Conservation (phyloP, 2,329 filamentous ascomycete species). For the Alternaria incomplexa region DNA sequence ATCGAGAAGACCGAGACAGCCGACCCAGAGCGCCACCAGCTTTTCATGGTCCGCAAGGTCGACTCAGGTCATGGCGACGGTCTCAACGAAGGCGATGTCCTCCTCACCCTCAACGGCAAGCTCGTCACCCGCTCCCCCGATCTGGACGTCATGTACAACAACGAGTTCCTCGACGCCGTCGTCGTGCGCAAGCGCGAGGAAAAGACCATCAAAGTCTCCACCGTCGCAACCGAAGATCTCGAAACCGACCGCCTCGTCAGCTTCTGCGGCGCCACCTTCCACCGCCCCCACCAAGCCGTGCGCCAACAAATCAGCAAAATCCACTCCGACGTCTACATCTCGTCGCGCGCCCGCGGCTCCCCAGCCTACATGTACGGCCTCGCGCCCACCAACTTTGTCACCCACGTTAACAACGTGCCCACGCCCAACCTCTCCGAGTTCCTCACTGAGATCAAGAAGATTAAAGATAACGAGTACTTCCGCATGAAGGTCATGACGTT, state of each 20-base stretch:
- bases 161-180: slow-evolving; percentile 80
- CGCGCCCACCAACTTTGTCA: slow-evolving; percentile 96
- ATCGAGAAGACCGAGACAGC: slow-evolving; percentile 86
- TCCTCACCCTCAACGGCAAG: slow-evolving; percentile 87
- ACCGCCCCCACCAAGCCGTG: slow-evolving; percentile 93
- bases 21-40: slow-evolving; percentile 90
- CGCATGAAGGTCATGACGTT: slow-evolving; percentile 96
- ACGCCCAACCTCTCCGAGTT: slow-evolving; percentile 85
- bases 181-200: slow-evolving; percentile 87
- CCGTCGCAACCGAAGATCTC: slow-evolving; percentile 85
- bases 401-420: slow-evolving; percentile 87
- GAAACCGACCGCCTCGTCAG: slow-evolving; percentile 92
- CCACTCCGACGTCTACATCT: slow-evolving; percentile 95
- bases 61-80: slow-evolving; percentile 67
- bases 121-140: slow-evolving; percentile 93
- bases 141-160: slow-evolving; percentile 94
- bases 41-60: slow-evolving; percentile 98
- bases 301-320: slow-evolving; percentile 96
- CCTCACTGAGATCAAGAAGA: slow-evolving; percentile 79
- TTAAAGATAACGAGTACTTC: slow-evolving; percentile 98
- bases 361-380: slow-evolving; percentile 61
- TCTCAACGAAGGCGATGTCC: slow-evolving; percentile 87
- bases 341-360: slow-evolving; percentile 64
- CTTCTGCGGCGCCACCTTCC: slow-evolving; percentile 93
- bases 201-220: slow-evolving; percentile 77